Percentiles rank a stretch among this genome's conserved stretches.
Evolutionary conservation across 139 green algal genomes (phyloP).

Genomic region (Haematococcus lacustris): DNA sequence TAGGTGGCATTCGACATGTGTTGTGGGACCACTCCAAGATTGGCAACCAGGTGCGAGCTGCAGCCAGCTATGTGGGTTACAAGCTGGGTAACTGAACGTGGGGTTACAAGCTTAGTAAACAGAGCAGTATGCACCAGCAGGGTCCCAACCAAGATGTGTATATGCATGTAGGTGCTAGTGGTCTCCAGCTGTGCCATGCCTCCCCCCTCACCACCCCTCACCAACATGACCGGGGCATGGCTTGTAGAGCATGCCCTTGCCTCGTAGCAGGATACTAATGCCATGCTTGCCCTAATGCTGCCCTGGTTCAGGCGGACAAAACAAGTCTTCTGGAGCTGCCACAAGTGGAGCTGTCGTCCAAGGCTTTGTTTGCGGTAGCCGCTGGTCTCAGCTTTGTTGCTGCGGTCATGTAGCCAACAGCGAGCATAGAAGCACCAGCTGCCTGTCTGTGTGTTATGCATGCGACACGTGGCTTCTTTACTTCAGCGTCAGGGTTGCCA

Average conservation of each 20-base stretch:
- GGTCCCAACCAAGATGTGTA: not conserved
- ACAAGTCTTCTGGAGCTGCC: slow-evolving; percentile 60
- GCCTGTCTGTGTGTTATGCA: too few relatives aligned
- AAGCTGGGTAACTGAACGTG: too few relatives aligned
- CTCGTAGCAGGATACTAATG: not conserved
- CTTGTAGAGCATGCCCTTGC: not conserved
- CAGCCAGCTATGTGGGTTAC: not conserved
- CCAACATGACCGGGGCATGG: not conserved
- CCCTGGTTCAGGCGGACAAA: slow-evolving; percentile 46
- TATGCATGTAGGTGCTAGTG: not conserved
- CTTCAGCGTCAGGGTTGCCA: too few relatives aligned
- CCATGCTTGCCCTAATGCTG: not conserved
- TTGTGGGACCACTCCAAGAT: slow-evolving; percentile 78
- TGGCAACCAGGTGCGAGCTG: slow-evolving; percentile 35
- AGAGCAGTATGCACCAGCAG: not conserved
- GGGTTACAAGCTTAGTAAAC: too few relatives aligned
- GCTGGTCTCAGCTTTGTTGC: slow-evolving; percentile 31
- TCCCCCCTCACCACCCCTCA: too few relatives aligned
- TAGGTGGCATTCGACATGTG: slow-evolving; percentile 75
- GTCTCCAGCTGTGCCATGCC: not conserved
- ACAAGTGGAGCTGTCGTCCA: slow-evolving; percentile 42
- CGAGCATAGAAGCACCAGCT: too few relatives aligned
- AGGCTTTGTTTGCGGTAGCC: slow-evolving; percentile 43
- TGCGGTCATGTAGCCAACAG: slow-evolving; percentile 16
- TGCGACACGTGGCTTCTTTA: too few relatives aligned